Evolutionary conservation across 768 basidiomycete species (phyloP), one percentile per base, ranked within the genome.

Genomic region (Mycena haematopus): DNA sequence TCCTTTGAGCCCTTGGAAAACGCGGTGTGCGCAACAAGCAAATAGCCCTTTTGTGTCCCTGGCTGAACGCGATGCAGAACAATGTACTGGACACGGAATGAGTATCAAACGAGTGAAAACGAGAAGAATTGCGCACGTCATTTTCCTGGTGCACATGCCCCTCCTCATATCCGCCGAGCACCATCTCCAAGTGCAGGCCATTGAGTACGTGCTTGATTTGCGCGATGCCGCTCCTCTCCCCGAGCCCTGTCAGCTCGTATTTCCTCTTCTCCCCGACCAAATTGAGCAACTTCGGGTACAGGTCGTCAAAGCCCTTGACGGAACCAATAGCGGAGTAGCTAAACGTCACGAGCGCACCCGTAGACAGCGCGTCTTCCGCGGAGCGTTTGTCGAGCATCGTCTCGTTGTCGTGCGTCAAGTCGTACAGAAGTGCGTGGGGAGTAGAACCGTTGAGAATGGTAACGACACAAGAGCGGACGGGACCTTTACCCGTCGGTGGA

Each of bases 61-160:
- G 96, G 96, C 68, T 99, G 93, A 5, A 99, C 91, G 22, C 97
- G 89, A 70, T 96, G 94, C 17, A 98, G 79, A 47, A 91, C 85
- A 66, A 99, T 96, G 76, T 99, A 99, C 95, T 98, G 33, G 17
- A 72, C 2, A 50, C 11, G 46, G 46, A 35, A 31, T 35, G 35
- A 25, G 55, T 24, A 36, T 35, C 21, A 58, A 33, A 21, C 1
- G 10, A 15, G 21, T 21, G 40, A 19, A 56, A 58, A 29, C 45
- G 27, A 56, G 27, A 40, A 51, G 25, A 19, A 36, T 3, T 25
- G 86, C 91, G 76, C 73, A 92, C 96, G 73, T 98, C 89, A 65
- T 92, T 95, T 74, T 99, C 97, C 74, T 98, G 95, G 70, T 96
- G 96, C 11, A 99, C 93, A 77, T 98, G 94, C 0, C 95, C 96